phyloP scores from a whole-genome alignment of 1,139 yeast species.

The Debaryomyces sp. region DNA sequence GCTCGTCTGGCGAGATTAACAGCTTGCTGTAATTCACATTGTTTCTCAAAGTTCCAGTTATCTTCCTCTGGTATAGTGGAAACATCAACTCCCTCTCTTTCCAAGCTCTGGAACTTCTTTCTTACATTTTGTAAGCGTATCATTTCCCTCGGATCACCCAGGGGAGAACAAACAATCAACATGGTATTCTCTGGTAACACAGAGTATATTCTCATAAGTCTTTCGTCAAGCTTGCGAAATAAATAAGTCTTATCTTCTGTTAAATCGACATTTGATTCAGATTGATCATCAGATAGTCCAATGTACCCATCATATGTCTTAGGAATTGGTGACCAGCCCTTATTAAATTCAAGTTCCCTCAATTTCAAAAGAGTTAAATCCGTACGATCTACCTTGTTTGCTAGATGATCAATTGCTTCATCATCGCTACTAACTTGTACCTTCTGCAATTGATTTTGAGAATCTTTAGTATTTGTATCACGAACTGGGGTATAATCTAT shows the following conservation, averaged over 20 bases:
- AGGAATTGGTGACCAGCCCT: conserved; percentile 25
- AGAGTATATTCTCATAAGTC: conserved; percentile 53
- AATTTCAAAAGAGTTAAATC: conserved; percentile 58
- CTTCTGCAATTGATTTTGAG: conserved; percentile 23
- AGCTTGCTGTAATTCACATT: conserved; percentile 39
- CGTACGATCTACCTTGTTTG: conserved; percentile 33
- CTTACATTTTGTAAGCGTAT: conserved; percentile 45
- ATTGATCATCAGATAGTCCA: conserved; percentile 13
- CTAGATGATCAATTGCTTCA: conserved; percentile 50
- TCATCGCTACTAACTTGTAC: conserved; percentile 59
- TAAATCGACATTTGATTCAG: conserved; percentile 13
- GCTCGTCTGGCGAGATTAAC: conserved; percentile 57
- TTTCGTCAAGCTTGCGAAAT: conserved; percentile 36
- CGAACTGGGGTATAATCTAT: conserved; percentile 33
- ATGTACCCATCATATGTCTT: conserved; percentile 23
- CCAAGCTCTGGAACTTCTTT: conserved; percentile 34
- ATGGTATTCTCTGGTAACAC: conserved; percentile 60
- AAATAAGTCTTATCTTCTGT: conserved; percentile 20
- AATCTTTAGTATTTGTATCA: conserved; percentile 22
- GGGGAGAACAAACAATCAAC: conserved; percentile 62
- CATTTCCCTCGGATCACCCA: conserved; percentile 63
- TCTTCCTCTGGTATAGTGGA: conserved; percentile 46
- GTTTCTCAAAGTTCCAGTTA: conserved; percentile 56
- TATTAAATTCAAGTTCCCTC: conserved; percentile 58
- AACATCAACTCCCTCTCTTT: conserved; percentile 42